Conservation (phyloP, 2,329 filamentous ascomycete genomes). For the Domatiomyces catenatus region DNA sequence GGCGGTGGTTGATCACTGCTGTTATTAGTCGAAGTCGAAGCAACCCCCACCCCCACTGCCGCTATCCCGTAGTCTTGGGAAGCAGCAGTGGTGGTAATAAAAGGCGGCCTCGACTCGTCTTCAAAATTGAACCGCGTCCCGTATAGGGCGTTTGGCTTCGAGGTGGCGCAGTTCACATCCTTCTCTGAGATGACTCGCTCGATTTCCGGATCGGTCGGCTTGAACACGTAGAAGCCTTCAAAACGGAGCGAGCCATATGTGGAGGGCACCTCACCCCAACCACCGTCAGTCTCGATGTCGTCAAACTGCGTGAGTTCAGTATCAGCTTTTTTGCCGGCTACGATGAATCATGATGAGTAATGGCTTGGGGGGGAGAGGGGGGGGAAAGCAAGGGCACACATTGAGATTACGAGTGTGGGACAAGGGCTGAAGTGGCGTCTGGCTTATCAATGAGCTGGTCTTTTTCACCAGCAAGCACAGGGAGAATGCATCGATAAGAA, state of each 20-base stretch:
- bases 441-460: background rate
- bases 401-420: background rate
- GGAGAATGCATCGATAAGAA: background rate
- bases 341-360: background rate
- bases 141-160: constrained; percentile 18
- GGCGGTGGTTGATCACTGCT: background rate
- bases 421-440: background rate
- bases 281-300: constrained; percentile 8
- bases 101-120: background rate
- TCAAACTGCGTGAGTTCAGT: constrained; percentile 8
- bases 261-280: constrained; percentile 6
- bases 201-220: constrained; percentile 10
- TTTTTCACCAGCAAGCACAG: background rate
- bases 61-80: background rate
- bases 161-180: constrained; percentile 18
- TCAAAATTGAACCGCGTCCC: constrained; percentile 11
- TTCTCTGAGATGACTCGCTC: constrained; percentile 10
- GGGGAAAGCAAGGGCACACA: background rate
- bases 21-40: background rate
- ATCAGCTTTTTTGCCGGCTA: background rate
- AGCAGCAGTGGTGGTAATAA: background rate
- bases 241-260: constrained; percentile 12
- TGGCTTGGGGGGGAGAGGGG: no score
- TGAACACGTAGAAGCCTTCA: constrained; percentile 12
- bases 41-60: background rate